phyloP scores from a whole-genome alignment of 163 green algal species.

The Prototheca cutis region DNA sequence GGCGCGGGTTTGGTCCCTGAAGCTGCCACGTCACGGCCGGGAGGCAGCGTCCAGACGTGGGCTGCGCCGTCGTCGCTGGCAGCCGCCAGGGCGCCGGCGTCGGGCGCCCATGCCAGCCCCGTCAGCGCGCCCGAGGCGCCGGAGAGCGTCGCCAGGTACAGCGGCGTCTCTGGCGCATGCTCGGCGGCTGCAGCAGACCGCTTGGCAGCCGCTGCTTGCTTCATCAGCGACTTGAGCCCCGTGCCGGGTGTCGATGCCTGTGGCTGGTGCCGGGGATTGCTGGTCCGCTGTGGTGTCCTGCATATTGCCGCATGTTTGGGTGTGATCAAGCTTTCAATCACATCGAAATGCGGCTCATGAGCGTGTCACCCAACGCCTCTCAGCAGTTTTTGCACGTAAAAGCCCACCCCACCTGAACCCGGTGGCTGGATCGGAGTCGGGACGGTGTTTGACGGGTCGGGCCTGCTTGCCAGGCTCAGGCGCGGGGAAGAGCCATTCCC shows the following conservation, averaged over 20 bases:
- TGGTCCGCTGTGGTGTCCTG: too few species aligned
- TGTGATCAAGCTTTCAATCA: too few species aligned
- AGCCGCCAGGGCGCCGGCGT: conserved; percentile 36
- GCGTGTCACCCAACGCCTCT: too few species aligned
- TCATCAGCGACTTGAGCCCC: neutral
- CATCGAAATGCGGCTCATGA: too few species aligned
- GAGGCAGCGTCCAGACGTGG: conserved; percentile 37
- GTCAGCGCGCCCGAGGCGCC: conserved; percentile 13
- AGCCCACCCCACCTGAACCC: too few species aligned
- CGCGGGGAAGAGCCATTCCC: too few species aligned
- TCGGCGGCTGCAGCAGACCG: neutral
- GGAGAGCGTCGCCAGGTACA: neutral
- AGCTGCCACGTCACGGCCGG: conserved; percentile 10
- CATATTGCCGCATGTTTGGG: too few species aligned
- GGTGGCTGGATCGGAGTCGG: too few species aligned
- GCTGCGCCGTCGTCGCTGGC: conserved; percentile 46
- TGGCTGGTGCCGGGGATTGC: too few species aligned
- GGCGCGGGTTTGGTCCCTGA: conserved; percentile 18
- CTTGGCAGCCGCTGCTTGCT: neutral
- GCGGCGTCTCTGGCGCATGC: neutral
- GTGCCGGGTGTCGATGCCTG: neutral
- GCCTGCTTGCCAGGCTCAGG: neutral
- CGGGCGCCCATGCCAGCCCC: conserved; percentile 32
- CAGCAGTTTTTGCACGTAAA: too few species aligned
- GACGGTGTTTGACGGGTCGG: neutral